Evolutionary conservation across 192 early-diverging fungal genomes (phyloP).

Genomic region (Rhizophagus prolifer): DNA sequence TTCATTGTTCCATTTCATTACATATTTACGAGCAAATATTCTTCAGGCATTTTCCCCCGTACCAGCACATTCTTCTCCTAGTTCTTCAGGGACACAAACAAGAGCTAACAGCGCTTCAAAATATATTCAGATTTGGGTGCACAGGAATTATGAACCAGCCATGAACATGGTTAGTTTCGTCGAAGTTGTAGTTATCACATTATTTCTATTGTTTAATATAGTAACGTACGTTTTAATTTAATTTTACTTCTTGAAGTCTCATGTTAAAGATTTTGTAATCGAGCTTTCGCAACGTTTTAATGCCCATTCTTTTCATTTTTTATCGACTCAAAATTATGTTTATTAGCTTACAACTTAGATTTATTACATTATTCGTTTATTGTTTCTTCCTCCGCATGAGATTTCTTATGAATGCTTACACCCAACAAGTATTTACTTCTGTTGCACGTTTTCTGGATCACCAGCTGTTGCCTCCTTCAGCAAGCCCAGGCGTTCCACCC

Average conservation of each 20-base stretch:
- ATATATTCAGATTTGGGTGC: conserved; percentile 51
- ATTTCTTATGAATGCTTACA: conserved; percentile 61
- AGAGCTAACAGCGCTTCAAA: conserved; percentile 43
- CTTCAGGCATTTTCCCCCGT: conserved; percentile 63
- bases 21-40: conserved; percentile 66
- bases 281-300: not conserved
- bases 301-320: conserved; percentile 26
- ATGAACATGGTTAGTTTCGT: conserved; percentile 64
- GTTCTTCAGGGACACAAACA: conserved; percentile 25
- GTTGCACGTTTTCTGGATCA: conserved; percentile 39
- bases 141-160: conserved; percentile 61
- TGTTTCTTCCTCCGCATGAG: conserved; percentile 74
- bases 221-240: conserved; percentile 43
- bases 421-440: conserved; percentile 43
- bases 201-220: conserved; percentile 52
- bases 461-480: conserved; percentile 42
- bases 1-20: conserved; percentile 73
- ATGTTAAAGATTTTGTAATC: not conserved
- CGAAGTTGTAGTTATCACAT: conserved; percentile 72
- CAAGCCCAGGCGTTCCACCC: conserved; percentile 48
- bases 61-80: not conserved
- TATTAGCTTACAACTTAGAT: conserved; percentile 45
- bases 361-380: conserved; percentile 62
- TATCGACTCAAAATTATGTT: conserved; percentile 22
- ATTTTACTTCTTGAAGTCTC: not conserved